These are phyloP conservation scores for Moniliella sp. DNA, from an alignment of 1,284 basidiomycete genomes.

Conservation along the genomic window DNA sequence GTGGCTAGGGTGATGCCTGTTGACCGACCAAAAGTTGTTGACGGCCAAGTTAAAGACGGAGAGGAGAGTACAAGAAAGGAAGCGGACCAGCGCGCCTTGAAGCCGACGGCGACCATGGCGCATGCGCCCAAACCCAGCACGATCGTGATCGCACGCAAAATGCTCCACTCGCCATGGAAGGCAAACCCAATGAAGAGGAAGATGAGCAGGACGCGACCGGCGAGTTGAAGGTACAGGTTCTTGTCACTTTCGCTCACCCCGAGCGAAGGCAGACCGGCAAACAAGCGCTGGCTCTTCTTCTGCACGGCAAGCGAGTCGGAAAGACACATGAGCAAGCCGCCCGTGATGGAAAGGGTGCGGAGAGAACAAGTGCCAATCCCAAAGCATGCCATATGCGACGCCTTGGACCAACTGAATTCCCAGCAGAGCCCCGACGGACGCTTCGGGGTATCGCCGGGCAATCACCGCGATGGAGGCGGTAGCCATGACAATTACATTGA, in stretches of 20 bases:
- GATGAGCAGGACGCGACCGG: constrained; percentile 85
- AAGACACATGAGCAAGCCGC: constrained; percentile 89
- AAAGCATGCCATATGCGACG: constrained; percentile 78
- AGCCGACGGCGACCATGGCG: constrained; percentile 87
- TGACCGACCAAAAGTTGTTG: constrained; percentile 98
- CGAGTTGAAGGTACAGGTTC: constrained; percentile 79
- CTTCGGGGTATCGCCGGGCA: constrained; percentile 64
- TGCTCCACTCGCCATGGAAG: constrained; percentile 71
- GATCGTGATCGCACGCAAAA: constrained; percentile 64
- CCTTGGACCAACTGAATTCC: constrained; percentile 77
- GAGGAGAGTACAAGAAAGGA: constrained; percentile 82
- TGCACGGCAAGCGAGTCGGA: constrained; percentile 68
- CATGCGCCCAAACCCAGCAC: constrained; percentile 50
- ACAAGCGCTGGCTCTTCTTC: constrained; percentile 57
- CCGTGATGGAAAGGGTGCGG: constrained; percentile 72
- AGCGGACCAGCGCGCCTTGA: constrained; percentile 97
- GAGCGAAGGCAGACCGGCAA: constrained; percentile 72
- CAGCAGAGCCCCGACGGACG: constrained; percentile 76
- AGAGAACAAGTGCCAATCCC: constrained; percentile 99
- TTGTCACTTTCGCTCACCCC: constrained; percentile 78
- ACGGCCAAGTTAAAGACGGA: constrained; percentile 77
- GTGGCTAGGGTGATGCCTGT: constrained; percentile 56
- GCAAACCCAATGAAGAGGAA: constrained; percentile 98
- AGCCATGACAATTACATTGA: constrained; percentile 80
- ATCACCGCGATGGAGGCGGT: constrained; percentile 66